Conservation (phyloP, 148 eudicot species). For the Chenopodium quinoa region DNA sequence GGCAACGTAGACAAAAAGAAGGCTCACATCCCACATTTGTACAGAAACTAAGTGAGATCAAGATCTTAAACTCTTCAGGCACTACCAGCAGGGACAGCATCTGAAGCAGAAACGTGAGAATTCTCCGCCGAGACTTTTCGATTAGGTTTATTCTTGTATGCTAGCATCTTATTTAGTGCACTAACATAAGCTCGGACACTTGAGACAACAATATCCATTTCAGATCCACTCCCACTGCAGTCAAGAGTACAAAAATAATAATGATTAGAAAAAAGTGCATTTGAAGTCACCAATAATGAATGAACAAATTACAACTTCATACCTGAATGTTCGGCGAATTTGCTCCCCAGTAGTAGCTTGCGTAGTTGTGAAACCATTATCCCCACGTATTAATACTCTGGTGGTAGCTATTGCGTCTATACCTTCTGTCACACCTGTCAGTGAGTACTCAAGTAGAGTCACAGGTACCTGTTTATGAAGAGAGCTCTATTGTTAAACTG, state of each 20-base stretch:
- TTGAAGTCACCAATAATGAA: background rate
- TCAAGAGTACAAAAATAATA: background rate
- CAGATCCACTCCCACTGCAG: slow-evolving; percentile 86
- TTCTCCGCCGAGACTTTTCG: slow-evolving; percentile 21
- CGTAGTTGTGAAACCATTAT: slow-evolving; percentile 49
- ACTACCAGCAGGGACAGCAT: slow-evolving; percentile 24
- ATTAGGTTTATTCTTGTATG: slow-evolving; percentile 41
- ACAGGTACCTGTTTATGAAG: slow-evolving; percentile 64
- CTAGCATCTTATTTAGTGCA: slow-evolving; percentile 87
- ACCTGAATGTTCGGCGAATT: slow-evolving; percentile 70
- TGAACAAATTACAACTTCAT: background rate
- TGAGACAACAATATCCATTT: slow-evolving; percentile 82
- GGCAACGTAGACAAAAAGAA: background rate
- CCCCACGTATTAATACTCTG: slow-evolving; percentile 66
- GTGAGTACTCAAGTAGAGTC: slow-evolving; percentile 75
- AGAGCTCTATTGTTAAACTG: slow-evolving; percentile 2
- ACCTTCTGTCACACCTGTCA: slow-evolving; percentile 80
- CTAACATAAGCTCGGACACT: slow-evolving; percentile 88
- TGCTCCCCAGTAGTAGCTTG: slow-evolving; percentile 63
- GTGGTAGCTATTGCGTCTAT: slow-evolving; percentile 93
- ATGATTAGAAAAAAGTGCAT: background rate
- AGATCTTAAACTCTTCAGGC: background rate
- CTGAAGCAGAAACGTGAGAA: slow-evolving; percentile 28
- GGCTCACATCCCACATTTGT: slow-evolving; percentile 16
- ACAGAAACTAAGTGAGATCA: slow-evolving; percentile 2